Conservation (phyloP, 2,329 filamentous ascomycete genomes). For the Aurifilum marmelostoma region DNA sequence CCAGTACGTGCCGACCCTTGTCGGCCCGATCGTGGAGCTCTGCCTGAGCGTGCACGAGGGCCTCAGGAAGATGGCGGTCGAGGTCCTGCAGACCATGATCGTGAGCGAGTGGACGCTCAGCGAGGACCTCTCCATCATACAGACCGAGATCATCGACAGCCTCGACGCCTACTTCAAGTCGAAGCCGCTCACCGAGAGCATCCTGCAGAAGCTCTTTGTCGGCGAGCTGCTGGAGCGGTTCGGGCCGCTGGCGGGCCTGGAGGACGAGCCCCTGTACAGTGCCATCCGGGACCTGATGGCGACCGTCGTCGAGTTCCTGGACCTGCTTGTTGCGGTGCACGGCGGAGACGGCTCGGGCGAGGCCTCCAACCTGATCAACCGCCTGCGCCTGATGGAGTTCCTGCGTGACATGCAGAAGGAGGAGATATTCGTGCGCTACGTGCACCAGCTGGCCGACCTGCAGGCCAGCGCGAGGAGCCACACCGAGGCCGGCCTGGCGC, state of each 20-base stretch:
- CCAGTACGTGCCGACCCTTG: conserved; percentile 91
- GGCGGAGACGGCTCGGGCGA: conserved; percentile 74
- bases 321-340: conserved; percentile 88
- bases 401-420: conserved; percentile 95
- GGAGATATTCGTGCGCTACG: conserved; percentile 94
- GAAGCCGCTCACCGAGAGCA: conserved; percentile 83
- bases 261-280: conserved; percentile 73
- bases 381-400: conserved; percentile 91
- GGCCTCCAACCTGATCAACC: conserved; percentile 82
- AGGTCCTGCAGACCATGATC: conserved; percentile 96
- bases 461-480: conserved; percentile 77
- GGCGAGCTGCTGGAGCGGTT: conserved; percentile 83
- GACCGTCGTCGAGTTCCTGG: conserved; percentile 87
- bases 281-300: conserved; percentile 78
- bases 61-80: conserved; percentile 84
- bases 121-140: conserved; percentile 86
- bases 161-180: conserved; percentile 88
- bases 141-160: conserved; percentile 96
- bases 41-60: conserved; percentile 96
- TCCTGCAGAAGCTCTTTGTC: conserved; percentile 91
- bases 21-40: conserved; percentile 88
- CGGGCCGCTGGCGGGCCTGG: conserved; percentile 65
- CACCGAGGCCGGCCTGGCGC: conserved; percentile 84
- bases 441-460: conserved; percentile 83
- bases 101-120: conserved; percentile 97